Evolutionary conservation across 257 asterid species (phyloP).

Genomic region (Solanum pinnatisectum): DNA sequence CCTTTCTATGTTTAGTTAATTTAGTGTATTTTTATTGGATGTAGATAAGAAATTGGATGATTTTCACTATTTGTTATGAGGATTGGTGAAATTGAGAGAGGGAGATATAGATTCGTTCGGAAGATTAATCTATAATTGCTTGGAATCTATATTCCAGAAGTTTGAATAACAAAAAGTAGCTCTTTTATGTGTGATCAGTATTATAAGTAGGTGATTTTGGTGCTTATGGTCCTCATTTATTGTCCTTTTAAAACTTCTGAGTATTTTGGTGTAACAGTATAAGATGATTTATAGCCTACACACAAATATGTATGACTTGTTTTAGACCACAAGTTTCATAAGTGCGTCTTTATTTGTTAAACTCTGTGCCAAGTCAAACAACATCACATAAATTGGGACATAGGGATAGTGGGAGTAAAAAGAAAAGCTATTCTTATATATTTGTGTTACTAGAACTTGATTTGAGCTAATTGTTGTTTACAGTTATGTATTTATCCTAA

Average conservation of each 20-base stretch:
- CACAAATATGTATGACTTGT: not conserved
- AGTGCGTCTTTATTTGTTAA: not conserved
- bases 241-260: not conserved
- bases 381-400: not conserved
- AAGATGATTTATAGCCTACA: not conserved
- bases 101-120: not conserved
- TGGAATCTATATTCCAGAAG: not conserved
- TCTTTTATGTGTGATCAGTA: not conserved
- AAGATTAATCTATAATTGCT: not conserved
- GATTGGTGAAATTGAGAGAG: not conserved
- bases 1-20: not conserved
- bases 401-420: not conserved
- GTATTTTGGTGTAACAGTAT: not conserved
- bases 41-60: not conserved
- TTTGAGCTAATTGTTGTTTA: not conserved
- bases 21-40: not conserved
- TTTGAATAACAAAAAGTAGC: not conserved
- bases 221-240: not conserved
- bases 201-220: not conserved
- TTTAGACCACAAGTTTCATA: not conserved
- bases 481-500: not conserved
- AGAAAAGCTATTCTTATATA: not conserved
- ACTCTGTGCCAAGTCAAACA: not conserved
- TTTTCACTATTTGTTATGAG: not conserved
- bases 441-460: not conserved